phyloP scores from a whole-genome alignment of 1,284 basidiomycete species.

The Malassezia cuniculi region DNA sequence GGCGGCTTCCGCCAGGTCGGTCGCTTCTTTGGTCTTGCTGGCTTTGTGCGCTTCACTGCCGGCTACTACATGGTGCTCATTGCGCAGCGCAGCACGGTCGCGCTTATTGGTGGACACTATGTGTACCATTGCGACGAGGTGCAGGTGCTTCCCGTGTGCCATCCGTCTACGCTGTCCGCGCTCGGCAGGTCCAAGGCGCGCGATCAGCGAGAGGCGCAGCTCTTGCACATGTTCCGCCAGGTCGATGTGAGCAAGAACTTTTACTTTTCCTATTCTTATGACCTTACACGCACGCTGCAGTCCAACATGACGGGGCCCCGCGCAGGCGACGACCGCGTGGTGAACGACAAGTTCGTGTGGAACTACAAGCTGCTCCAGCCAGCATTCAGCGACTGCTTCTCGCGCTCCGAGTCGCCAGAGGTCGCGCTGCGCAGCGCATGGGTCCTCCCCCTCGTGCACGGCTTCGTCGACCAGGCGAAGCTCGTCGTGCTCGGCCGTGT shows the following conservation, averaged over 20 bases:
- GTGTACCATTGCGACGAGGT: conserved; percentile 92
- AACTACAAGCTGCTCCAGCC: conserved; percentile 78
- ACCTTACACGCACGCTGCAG: conserved; percentile 87
- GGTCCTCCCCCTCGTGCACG: conserved; percentile 85
- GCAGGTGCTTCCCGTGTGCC: conserved; percentile 57
- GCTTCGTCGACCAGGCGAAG: conserved; percentile 96
- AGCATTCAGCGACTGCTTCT: conserved; percentile 46
- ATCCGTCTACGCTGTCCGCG: conserved; percentile 23
- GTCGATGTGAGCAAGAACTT: conserved; percentile 98
- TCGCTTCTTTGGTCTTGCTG: conserved; percentile 53
- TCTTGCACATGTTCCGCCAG: conserved; percentile 86
- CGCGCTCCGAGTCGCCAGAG: conserved; percentile 19
- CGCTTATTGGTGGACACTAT: conserved; percentile 88
- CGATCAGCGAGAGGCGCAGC: conserved; percentile 45
- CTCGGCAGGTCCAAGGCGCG: conserved; percentile 29
- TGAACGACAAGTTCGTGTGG: conserved; percentile 89
- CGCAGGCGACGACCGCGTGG: conserved; percentile 47
- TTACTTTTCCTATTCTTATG: conserved; percentile 96
- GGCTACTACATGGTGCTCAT: conserved; percentile 52
- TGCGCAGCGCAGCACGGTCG: conserved; percentile 78
- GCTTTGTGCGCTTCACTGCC: conserved; percentile 45
- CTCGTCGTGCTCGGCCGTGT: conserved; percentile 78
- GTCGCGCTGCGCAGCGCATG: conserved; percentile 50
- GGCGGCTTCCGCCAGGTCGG: conserved; percentile 70
- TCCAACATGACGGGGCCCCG: conserved; percentile 61